Conservation (phyloP, 2,329 filamentous ascomycete species). For the Diaporthe destruens region DNA sequence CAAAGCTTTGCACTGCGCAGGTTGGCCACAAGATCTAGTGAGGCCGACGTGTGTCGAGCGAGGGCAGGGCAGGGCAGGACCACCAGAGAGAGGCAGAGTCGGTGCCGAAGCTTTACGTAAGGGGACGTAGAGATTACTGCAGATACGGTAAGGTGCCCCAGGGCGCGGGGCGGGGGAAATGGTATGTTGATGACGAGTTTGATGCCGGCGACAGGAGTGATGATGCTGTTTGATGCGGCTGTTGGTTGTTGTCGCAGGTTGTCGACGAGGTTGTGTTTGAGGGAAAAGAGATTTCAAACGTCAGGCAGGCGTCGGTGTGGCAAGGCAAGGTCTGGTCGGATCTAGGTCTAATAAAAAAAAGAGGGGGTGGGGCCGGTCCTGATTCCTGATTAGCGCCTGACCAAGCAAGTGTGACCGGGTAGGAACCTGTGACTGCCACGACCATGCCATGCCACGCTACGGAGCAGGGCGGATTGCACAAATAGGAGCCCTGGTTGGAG, state of each 20-base stretch:
- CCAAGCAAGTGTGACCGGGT: conserved; percentile 4
- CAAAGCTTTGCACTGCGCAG: conserved; percentile 29
- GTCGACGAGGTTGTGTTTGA: conserved; percentile 21
- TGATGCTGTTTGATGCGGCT: conserved; percentile 23
- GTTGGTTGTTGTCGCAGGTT: conserved; percentile 25
- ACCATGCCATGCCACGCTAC: conserved; percentile 21
- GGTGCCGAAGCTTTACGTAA: conserved; percentile 30
- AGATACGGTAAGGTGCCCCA: conserved; percentile 18
- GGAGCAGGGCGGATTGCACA: not conserved
- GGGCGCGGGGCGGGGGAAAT: not conserved
- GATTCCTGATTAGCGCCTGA: conserved; percentile 29
- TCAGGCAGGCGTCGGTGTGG: conserved; percentile 6
- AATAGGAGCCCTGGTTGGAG: not conserved
- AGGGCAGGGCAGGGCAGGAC: conserved; percentile 24
- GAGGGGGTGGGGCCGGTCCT: conserved; percentile 27
- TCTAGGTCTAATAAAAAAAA: conserved; percentile 22
- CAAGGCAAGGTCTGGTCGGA: conserved; percentile 17
- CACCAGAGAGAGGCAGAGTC: conserved; percentile 14
- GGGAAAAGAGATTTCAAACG: conserved; percentile 31
- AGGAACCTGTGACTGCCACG: conserved; percentile 26
- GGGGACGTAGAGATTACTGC: conserved; percentile 39
- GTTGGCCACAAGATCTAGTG: conserved; percentile 24
- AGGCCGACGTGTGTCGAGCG: conserved; percentile 29
- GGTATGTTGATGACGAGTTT: conserved; percentile 28
- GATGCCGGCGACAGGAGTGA: conserved; percentile 11